Evolutionary conservation across 768 basidiomycete species (phyloP).

Genomic region (Trametes cinnabarina): DNA sequence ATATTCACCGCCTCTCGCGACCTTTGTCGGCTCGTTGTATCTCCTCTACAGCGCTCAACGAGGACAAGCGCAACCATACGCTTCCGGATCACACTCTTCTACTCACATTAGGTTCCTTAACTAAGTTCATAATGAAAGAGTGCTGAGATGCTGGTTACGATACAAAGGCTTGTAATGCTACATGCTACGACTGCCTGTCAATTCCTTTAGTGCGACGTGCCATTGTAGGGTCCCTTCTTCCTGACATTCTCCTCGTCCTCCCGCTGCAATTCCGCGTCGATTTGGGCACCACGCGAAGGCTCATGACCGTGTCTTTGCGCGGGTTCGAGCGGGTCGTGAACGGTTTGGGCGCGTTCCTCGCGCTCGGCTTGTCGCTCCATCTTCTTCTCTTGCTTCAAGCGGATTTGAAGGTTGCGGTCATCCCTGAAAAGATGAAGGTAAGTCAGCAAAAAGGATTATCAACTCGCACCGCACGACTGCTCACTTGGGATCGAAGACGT

Average conservation of each 20-base stretch:
- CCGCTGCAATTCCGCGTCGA: slow-evolving; percentile 53
- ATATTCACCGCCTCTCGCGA: background rate
- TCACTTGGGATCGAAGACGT: slow-evolving; percentile 43
- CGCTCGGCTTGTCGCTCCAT: slow-evolving; percentile 31
- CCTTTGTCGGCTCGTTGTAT: background rate
- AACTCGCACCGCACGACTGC: background rate
- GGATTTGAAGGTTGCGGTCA: slow-evolving; percentile 42
- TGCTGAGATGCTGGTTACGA: background rate
- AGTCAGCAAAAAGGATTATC: background rate
- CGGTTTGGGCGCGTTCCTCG: slow-evolving; percentile 28
- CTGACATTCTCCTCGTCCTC: slow-evolving; percentile 50
- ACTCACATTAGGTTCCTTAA: too few relatives aligned
- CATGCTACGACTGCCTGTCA: background rate
- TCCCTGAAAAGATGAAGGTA: slow-evolving; percentile 33
- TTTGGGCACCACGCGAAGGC: slow-evolving; percentile 54
- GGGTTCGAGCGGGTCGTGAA: slow-evolving; percentile 46
- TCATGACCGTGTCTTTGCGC: slow-evolving; percentile 55
- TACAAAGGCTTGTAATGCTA: background rate
- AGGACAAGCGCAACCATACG: too few relatives aligned
- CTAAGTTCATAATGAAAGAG: background rate
- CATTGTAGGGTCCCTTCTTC: slow-evolving; percentile 38
- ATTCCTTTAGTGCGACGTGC: slow-evolving; percentile 5
- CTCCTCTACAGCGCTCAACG: background rate
- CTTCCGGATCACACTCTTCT: too few relatives aligned
- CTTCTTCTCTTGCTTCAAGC: slow-evolving; percentile 29